Evolutionary conservation across 805 yeast species (phyloP).

Genomic region (Babjeviella inositovora): DNA sequence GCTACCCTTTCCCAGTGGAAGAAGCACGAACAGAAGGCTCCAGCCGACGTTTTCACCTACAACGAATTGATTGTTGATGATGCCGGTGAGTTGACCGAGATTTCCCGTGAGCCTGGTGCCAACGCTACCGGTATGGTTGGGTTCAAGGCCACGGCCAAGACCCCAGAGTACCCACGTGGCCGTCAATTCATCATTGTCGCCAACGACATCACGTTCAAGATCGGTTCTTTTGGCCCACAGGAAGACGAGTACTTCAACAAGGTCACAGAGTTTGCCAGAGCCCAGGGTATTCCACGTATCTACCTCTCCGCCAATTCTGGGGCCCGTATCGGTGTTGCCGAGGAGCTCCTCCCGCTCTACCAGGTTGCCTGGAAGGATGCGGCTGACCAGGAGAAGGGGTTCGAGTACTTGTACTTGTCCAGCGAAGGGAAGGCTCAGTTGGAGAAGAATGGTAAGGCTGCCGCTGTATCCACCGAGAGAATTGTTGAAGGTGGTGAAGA

Average conservation of each 20-base stretch:
- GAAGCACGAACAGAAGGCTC: constrained; percentile 29
- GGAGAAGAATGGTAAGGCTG: constrained; percentile 40
- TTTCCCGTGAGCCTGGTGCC: constrained; percentile 91
- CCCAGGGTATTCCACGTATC: constrained; percentile 85
- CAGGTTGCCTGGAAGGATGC: constrained; percentile 88
- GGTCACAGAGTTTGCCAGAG: constrained; percentile 84
- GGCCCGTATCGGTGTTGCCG: constrained; percentile 97
- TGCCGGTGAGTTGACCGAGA: constrained; percentile 67
- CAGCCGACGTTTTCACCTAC: constrained; percentile 64
- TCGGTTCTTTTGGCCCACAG: constrained; percentile 96
- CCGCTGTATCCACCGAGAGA: constrained; percentile 58
- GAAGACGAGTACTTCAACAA: constrained; percentile 88
- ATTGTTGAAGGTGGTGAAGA: constrained; percentile 75
- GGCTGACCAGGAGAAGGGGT: constrained; percentile 67
- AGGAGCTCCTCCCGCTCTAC: constrained; percentile 78
- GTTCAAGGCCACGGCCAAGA: constrained; percentile 77
- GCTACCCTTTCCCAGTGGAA: constrained; percentile 81
- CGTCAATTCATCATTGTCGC: constrained; percentile 89
- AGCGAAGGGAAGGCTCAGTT: constrained; percentile 44
- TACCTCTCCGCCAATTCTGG: constrained; percentile 98
- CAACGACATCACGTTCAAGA: constrained; percentile 92
- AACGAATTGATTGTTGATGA: constrained; percentile 81
- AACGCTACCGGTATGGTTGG: constrained; percentile 97
- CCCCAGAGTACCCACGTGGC: constrained; percentile 95
- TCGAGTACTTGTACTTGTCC: constrained; percentile 72